phyloP scores from a whole-genome alignment of 2,329 filamentous ascomycete genomes.

The Hyphodiscus sp. region DNA sequence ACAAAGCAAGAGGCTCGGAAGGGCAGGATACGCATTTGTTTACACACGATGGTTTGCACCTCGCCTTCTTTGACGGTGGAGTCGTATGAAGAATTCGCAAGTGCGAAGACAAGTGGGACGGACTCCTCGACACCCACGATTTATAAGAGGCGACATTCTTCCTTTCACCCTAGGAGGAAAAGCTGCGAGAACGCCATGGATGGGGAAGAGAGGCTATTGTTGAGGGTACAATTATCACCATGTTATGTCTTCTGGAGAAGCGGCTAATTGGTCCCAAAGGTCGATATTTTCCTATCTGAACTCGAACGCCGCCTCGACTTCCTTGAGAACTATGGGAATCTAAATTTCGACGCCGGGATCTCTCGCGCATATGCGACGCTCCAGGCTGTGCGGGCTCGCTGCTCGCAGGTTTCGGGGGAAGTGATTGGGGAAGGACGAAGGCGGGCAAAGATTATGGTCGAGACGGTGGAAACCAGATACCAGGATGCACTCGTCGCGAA shows the following conservation, averaged over 20 bases:
- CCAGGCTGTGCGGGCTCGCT: conserved; percentile 79
- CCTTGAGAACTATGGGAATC: conserved; percentile 79
- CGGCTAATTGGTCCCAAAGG: conserved; percentile 34
- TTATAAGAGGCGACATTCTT: conserved; percentile 45
- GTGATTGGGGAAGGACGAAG: conserved; percentile 81
- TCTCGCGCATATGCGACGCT: conserved; percentile 80
- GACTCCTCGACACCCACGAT: conserved; percentile 14
- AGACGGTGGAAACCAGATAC: conserved; percentile 83
- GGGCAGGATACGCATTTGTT: background rate
- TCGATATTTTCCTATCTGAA: conserved; percentile 78
- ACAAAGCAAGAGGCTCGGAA: background rate
- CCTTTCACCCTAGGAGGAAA: conserved; percentile 46
- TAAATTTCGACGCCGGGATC: conserved; percentile 77
- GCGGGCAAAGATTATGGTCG: conserved; percentile 81
- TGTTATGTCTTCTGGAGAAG: background rate
- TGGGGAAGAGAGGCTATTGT: conserved; percentile 52
- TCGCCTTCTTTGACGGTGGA: conserved; percentile 29
- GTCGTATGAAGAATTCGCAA: conserved; percentile 22
- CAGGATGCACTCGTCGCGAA: conserved; percentile 78
- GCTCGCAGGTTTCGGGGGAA: conserved; percentile 83
- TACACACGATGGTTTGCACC: conserved; percentile 25
- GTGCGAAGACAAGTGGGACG: conserved; percentile 16
- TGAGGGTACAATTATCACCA: conserved; percentile 41
- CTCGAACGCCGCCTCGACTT: conserved; percentile 81
- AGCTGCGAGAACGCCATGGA: conserved; percentile 57